Evolutionary conservation across 306 rosid genomes (phyloP), one percentile per base, ranked within the genome.

Genomic region (Alnus rubra): DNA sequence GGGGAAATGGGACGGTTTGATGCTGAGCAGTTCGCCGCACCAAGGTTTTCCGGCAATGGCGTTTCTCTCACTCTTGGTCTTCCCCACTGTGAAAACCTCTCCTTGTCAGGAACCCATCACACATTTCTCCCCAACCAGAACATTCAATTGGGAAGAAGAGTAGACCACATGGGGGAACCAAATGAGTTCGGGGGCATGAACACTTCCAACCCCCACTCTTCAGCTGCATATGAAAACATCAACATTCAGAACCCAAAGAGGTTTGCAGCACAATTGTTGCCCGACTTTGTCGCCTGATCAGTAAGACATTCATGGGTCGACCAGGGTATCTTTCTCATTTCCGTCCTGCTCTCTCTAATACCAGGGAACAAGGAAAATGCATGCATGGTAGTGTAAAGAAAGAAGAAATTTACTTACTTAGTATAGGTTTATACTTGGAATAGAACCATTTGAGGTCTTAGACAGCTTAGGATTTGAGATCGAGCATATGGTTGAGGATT

Each of bases 21-120:
- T 80, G 87, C 87, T 50, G 96, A 91, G 51, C 87, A 92, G 49
- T 93, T 88, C 77, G 59, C 94, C 77, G 59, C 94, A 63, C 91
- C 90, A 78, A 86, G 98, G 78, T 95, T 85, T 82, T 86, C 98
- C 33, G 94, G 97, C 78, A 91, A 93, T 86, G 88, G 96, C 0
- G 98, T 95, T 48, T 95, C 99, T 10, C 87, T 95, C 74, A 95
- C 97, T 80, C 93, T 95, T 63, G 99, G 99, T 60, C 95, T 95
- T 35, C 99, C 98, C 30, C 98, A 92, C 64, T 85, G 94, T 76
- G 97, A 92, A 75, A 86, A 88, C 78, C 86, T 86, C 37, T 81
- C 98, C 4, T 37, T 94, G 62, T 84, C 97, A 15, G 92, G 83
- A 11, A 83, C 92, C 33, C 97, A 91, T 62, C 98, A 92, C 56